A percentile compares a stretch with the other conserved stretches of the same genome.
These are phyloP conservation scores for Starmerella apicola DNA, from an alignment of 805 yeast genomes.

Conservation along the genomic window DNA sequence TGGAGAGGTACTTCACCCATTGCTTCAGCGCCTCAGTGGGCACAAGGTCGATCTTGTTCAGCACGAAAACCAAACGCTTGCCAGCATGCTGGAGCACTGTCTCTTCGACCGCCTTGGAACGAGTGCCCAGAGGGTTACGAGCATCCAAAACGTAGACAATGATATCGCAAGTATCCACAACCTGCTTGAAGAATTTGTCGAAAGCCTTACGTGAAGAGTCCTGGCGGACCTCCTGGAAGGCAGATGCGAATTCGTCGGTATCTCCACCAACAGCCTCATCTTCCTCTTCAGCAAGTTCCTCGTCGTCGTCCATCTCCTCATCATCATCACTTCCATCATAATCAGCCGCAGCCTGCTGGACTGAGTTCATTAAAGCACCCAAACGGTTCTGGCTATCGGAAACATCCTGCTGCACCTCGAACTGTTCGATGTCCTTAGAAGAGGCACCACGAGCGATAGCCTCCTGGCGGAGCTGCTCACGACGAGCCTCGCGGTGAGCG, in stretches of 20 bases:
- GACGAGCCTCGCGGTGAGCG: conserved; percentile 30
- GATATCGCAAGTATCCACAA: conserved; percentile 86
- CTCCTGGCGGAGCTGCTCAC: conserved; percentile 27
- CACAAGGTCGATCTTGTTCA: conserved; percentile 86
- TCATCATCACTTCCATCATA: conserved; percentile 41
- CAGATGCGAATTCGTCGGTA: conserved; percentile 32
- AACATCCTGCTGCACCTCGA: conserved; percentile 27
- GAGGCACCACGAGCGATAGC: conserved; percentile 31
- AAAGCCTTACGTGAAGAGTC: conserved; percentile 54
- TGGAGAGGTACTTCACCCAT: conserved; percentile 71
- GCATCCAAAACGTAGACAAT: conserved; percentile 90
- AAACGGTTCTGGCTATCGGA: conserved; percentile 42
- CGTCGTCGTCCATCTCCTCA: conserved; percentile 34
- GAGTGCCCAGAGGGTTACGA: conserved; percentile 90
- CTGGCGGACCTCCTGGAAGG: conserved; percentile 31
- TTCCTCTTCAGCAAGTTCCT: conserved; percentile 31
- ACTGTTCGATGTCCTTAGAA: conserved; percentile 30
- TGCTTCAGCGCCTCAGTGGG: conserved; percentile 72
- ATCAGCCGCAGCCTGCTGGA: conserved; percentile 73
- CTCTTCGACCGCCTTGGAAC: conserved; percentile 84
- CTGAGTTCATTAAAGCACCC: conserved; percentile 80
- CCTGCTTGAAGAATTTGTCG: conserved; percentile 86
- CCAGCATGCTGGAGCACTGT: conserved; percentile 68
- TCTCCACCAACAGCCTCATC: conserved; percentile 27
- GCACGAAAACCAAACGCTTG: conserved; percentile 71